Evolutionary conservation across 371 early-diverging fungal genomes (phyloP), one percentile per base, ranked within the genome.

Genomic region (Apophysomyces sp.): DNA sequence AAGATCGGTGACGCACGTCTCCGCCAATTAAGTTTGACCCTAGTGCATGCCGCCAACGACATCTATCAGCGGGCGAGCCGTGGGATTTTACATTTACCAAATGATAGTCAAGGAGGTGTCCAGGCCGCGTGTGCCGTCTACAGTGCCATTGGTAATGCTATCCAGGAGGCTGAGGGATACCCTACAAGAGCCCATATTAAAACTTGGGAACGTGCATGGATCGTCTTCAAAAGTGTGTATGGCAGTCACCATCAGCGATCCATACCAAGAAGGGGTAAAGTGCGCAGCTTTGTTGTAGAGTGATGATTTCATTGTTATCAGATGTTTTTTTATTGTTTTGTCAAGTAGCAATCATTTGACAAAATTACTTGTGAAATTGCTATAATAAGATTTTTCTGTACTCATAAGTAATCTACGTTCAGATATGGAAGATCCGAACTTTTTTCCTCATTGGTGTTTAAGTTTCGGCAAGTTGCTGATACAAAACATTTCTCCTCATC

Each of bases 111-210:
- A 52, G 67, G 72, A 0, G 80, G 84, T 24, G 81, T 83, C 2
- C 70, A 72, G 16, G 76, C 81, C 2, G 86, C 86, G 4, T 78
- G 78, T 56, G 58, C 66, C 8, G 81, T 84, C n/a, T 86, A 86
- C 61, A 62, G 66, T 21, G 65, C 71, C 1, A 86, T 86, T 55
- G 84, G 86, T 4, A 55, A 57, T 15, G 63, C 51, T 18, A 31
- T 80, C 18, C 53, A 64, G 16, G 30, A 34, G 31, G 60, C 67
- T 9, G 32, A 56, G 1, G 74, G 60, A 13, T 83, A 80, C 58
- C 78, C 78, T 15, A 66, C 55, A 32, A 51, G 78, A 21, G 78
- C 78, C 13, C 60, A 72, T 66, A 56, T 77, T 5, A 61, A 54
- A 5, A 51, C 37, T 0, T 7, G 21, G 2, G 37, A 63, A 2